Conservation (phyloP, 257 asterid species). For the Petunia secreta region DNA sequence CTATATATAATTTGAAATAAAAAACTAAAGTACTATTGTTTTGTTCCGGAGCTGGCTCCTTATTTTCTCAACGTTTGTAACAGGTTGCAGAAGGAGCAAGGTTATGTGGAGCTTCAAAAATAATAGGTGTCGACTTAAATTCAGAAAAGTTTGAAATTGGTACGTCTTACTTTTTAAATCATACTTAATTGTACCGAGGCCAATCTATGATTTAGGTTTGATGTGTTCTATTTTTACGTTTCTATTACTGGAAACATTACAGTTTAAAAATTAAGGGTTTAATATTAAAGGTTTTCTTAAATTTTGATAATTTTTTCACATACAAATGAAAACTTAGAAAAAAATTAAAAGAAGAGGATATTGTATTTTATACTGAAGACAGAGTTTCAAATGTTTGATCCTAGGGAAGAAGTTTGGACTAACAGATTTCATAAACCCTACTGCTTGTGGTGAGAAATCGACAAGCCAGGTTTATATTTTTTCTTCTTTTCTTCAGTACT, state of each 20-base stretch:
- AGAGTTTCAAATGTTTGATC: background rate
- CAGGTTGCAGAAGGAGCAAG: conserved; percentile 54
- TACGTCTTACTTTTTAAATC: background rate
- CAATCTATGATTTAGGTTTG: too few species aligned
- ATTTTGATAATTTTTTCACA: background rate
- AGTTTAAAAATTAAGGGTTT: too few species aligned
- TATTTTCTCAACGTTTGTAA: background rate
- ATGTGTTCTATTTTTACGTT: too few species aligned
- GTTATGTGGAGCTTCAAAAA: conserved; percentile 43
- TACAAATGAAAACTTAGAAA: background rate
- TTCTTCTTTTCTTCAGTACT: background rate
- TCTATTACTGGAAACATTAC: too few species aligned
- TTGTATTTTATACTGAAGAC: background rate
- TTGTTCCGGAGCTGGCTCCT: background rate
- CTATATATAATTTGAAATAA: too few species aligned
- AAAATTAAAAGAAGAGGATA: background rate
- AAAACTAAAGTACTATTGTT: too few species aligned
- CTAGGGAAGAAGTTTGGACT: conserved; percentile 48
- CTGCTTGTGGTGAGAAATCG: conserved; percentile 38
- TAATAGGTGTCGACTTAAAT: conserved; percentile 48
- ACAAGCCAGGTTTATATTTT: conserved; percentile 34
- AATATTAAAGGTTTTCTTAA: too few species aligned
- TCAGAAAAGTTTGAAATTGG: conserved; percentile 44
- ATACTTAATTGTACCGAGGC: background rate
- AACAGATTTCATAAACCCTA: conserved; percentile 44